Base-by-base conservation (phyloP, 345 rosid species). In the Rhizophora apiculata region DNA sequence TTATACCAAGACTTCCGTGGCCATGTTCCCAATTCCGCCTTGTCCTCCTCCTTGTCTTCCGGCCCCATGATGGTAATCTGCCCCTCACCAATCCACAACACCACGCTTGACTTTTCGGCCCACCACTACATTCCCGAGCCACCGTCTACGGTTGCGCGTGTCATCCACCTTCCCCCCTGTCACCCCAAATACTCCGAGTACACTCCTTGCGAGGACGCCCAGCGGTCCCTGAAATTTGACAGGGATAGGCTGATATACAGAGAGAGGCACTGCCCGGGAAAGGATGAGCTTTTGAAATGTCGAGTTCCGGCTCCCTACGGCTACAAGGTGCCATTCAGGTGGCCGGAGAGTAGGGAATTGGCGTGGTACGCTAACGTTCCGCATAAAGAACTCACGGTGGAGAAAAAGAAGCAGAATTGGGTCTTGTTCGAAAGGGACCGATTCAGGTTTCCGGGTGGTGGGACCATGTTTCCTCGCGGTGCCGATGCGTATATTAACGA, bases 311-410 rank as follows among this genome's bases (percentile, higher is more conserved):
- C 96, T 1, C 97, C 98, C 57, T 68, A 77, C 67, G 96, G 97
- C 0, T 95, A 95, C 48, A 82, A 65, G 69, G 72, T 81, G 13
- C 99, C 97, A 20, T 92, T 95, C 58, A 67, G 71, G 67, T 95
- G 99, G 99, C 99, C 99, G 68, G 81, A 78, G 76, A 92, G 99
- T 43, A 82, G 97, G 36, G 92, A 82, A n/a, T 77, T 58, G 24
- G 96, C 83, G 3, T 95, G 99, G 99, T 95, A 84, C 58, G 89
- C 91, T 11, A 92, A 95, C 70, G 96, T 88, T 32, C 99, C 99
- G 3, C 99, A 95, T 52, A 88, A 85, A 73, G 90, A 90, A 71
- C 74, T 95, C 76, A 86, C 89, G 5, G 87, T 90, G 11, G 99
- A 92, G 90, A 95, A 95, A 58, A 85, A 83, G 83, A 81, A 81